A percentile compares a stretch with the other conserved stretches of the same genome.
Evolutionary conservation across 2,329 filamentous ascomycete species (phyloP).

Genomic region (Cryphonectria nitschkei): DNA sequence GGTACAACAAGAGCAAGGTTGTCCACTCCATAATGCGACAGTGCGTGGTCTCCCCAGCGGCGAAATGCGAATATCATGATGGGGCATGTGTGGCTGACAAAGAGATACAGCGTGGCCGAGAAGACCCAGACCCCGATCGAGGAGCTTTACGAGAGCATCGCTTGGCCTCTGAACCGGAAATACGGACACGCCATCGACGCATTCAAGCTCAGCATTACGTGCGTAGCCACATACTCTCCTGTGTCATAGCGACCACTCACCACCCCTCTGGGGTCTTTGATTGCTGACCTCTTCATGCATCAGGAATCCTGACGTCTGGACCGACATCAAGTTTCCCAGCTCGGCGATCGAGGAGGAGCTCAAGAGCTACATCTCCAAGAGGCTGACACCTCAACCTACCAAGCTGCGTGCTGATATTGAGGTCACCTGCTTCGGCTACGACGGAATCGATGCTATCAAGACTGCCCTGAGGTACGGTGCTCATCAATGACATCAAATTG

Average conservation of each 20-base stretch:
- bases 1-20: slow-evolving; percentile 99
- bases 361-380: slow-evolving; percentile 94
- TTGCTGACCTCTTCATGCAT: slow-evolving; percentile 10
- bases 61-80: background rate
- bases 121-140: slow-evolving; percentile 96
- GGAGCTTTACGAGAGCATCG: slow-evolving; percentile 89
- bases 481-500: background rate
- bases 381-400: slow-evolving; percentile 95
- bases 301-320: slow-evolving; percentile 94
- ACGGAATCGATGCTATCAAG: slow-evolving; percentile 98
- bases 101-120: slow-evolving; percentile 74
- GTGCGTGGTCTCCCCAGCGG: background rate
- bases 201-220: slow-evolving; percentile 99
- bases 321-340: slow-evolving; percentile 86
- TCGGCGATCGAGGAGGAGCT: slow-evolving; percentile 86
- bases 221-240: slow-evolving; percentile 32
- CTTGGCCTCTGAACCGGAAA: slow-evolving; percentile 97
- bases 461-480: slow-evolving; percentile 70
- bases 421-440: slow-evolving; percentile 92
- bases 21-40: slow-evolving; percentile 97
- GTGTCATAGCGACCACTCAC: background rate
- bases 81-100: background rate
- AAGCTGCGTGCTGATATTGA: slow-evolving; percentile 98
- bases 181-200: slow-evolving; percentile 96
- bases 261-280: background rate